Base-by-base conservation (phyloP, 2,329 filamentous ascomycete species). In the Chaetomium sp. region DNA sequence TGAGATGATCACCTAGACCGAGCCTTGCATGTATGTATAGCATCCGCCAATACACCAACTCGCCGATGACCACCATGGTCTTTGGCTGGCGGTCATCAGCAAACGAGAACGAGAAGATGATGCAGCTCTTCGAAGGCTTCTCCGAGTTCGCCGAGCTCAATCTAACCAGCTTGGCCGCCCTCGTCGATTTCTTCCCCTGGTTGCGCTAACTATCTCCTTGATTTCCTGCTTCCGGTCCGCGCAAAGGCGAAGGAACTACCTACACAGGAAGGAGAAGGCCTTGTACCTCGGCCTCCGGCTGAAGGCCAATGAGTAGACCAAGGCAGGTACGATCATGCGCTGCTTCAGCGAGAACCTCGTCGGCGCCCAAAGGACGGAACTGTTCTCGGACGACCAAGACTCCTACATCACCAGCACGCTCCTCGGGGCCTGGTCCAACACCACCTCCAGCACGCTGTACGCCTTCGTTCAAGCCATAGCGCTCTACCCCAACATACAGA, bases 11-110 rank as follows among this genome's bases (percentile, higher is more conserved):
- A 76, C 80, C 0, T 65, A 74, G 2, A 82, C 83, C 0, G 68
- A 80, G 0, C 65, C 75, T 9, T 81, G 82, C 63, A 64, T 80
- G 8, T 67, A 64, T 80, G 8, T 67, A 79, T 16, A 78, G 82
- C 63, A 77, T 84, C 21, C 75, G 81, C 8, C 77, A 82, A 1
- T 85, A 82, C 68, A 78, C 80, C 2, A 80, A 80, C 54, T 78
- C 82, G 0, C 70, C 85, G 2, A 82, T 80, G 0, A 84, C 82
- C 0, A 78, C 77, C 2, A 83, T 85, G 77, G 75, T 82, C 1
- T 85, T 81, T 62, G 82, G 82, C 4, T 83, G 76, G 67, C 78
- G 81, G 10, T 77, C 77, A 1, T 71, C 75, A 0, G 78, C 72
- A 1, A 76, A 80, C 69, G 75, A 80, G 5, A 78, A 83, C 45